phyloP scores from a whole-genome alignment of 1,284 basidiomycete species.

The Neonothopanus nambi region DNA sequence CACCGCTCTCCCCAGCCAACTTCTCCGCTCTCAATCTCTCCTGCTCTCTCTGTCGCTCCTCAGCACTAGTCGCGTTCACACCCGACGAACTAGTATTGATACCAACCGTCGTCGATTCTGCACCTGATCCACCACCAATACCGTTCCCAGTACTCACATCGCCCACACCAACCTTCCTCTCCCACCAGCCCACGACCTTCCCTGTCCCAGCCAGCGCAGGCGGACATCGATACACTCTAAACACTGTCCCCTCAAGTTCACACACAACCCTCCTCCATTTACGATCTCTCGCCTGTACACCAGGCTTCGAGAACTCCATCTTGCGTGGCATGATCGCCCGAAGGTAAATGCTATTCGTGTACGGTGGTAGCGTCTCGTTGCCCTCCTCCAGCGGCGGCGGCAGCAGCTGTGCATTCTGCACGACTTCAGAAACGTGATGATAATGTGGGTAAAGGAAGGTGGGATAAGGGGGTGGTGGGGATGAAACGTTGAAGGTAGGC shows the following conservation, averaged over 20 bases:
- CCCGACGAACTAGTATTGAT: background rate
- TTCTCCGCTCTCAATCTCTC: conserved; percentile 14
- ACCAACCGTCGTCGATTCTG: conserved; percentile 15
- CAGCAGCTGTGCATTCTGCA: conserved; percentile 32
- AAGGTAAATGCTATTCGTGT: conserved; percentile 85
- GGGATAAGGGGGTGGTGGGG: conserved; percentile 54
- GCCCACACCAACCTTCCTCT: conserved; percentile 68
- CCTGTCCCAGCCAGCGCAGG: conserved; percentile 48
- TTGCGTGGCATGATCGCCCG: conserved; percentile 88
- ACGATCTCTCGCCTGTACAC: conserved; percentile 85
- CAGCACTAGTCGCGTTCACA: background rate
- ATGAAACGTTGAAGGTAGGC: conserved; percentile 50
- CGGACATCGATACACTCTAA: conserved; percentile 80
- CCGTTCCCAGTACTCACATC: conserved; percentile 41
- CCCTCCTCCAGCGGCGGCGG: conserved; percentile 75
- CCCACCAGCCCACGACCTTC: conserved; percentile 72
- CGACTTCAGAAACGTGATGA: background rate
- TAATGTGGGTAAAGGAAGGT: conserved; percentile 30
- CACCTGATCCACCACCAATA: conserved; percentile 24
- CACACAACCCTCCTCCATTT: conserved; percentile 91
- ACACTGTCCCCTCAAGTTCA: conserved; percentile 89
- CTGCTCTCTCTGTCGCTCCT: conserved; percentile 6
- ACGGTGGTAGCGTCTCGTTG: conserved; percentile 76
- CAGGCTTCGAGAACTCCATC: conserved; percentile 89
- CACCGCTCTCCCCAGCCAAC: conserved; percentile 7